phyloP scores from a whole-genome alignment of 306 rosid genomes.

The Parietaria judaica region DNA sequence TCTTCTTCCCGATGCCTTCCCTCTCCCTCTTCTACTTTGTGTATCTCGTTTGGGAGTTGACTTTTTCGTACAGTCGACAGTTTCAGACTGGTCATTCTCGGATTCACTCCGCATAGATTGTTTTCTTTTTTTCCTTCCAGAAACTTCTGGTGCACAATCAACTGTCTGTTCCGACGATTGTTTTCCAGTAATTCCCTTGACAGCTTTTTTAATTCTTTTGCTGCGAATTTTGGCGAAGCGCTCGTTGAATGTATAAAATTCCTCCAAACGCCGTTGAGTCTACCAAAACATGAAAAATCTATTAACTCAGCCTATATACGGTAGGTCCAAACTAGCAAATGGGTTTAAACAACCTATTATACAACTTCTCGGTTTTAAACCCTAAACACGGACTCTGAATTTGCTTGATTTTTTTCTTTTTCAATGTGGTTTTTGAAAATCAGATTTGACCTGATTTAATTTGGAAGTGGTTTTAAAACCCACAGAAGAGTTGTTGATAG shows the following conservation, averaged over 20 bases:
- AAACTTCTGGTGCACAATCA: slow-evolving; percentile 29
- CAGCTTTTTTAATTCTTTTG: slow-evolving; percentile 83
- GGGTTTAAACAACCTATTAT: too few species aligned
- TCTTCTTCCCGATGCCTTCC: slow-evolving; percentile 34
- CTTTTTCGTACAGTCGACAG: slow-evolving; percentile 17
- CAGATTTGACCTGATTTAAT: too few species aligned
- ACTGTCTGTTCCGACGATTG: slow-evolving; percentile 34
- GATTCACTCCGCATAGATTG: slow-evolving; percentile 27
- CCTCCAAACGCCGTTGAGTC: slow-evolving; percentile 93
- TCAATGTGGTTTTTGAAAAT: too few species aligned
- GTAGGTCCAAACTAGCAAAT: too few species aligned
- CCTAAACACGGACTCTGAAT: too few species aligned
- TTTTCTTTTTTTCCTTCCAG: slow-evolving; percentile 25
- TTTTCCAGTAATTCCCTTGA: slow-evolving; percentile 70
- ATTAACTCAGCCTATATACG: background rate
- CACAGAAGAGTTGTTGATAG: too few species aligned
- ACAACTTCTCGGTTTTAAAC: too few species aligned
- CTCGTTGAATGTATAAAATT: slow-evolving; percentile 85
- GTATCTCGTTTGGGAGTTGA: slow-evolving; percentile 25
- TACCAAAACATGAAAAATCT: slow-evolving; percentile 26
- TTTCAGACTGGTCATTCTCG: slow-evolving; percentile 30
- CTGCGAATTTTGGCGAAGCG: slow-evolving; percentile 90
- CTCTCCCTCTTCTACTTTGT: slow-evolving; percentile 26
- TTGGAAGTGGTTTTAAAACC: too few species aligned
- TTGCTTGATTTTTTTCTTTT: too few species aligned